These are phyloP conservation scores for Fragaria iinumae DNA, from an alignment of 306 rosid species.

Conservation along the genomic window DNA sequence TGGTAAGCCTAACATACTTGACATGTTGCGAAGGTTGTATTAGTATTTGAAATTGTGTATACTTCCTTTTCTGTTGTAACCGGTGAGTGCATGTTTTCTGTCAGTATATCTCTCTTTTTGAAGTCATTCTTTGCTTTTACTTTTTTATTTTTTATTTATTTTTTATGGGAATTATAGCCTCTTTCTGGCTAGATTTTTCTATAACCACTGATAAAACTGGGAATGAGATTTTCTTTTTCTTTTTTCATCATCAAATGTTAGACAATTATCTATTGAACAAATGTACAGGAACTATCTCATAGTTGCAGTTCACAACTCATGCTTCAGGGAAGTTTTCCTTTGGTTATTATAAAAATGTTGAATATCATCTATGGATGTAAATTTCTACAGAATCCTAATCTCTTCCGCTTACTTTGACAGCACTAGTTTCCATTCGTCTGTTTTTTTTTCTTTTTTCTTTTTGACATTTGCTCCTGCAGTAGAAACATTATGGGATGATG, in stretches of 20 bases:
- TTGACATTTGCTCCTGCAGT: not conserved
- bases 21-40: no score
- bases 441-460: not conserved
- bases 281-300: no score
- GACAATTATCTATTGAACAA: no score
- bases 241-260: not conserved
- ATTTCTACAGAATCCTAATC: not conserved
- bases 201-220: not conserved
- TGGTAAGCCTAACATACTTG: constrained; percentile 50
- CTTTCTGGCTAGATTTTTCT: not conserved
- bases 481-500: not conserved
- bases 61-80: not conserved
- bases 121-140: not conserved
- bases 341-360: no score
- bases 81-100: not conserved
- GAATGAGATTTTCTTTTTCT: not conserved
- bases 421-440: not conserved
- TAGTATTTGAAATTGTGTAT: no score
- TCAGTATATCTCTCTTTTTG: no score
- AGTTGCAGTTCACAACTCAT: no score
- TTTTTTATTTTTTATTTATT: no score
- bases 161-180: not conserved
- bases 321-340: no score
- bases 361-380: no score
- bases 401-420: not conserved